Conservation (phyloP, 108 stramenopile genomes). For the Schizochytrium sp. region DNA sequence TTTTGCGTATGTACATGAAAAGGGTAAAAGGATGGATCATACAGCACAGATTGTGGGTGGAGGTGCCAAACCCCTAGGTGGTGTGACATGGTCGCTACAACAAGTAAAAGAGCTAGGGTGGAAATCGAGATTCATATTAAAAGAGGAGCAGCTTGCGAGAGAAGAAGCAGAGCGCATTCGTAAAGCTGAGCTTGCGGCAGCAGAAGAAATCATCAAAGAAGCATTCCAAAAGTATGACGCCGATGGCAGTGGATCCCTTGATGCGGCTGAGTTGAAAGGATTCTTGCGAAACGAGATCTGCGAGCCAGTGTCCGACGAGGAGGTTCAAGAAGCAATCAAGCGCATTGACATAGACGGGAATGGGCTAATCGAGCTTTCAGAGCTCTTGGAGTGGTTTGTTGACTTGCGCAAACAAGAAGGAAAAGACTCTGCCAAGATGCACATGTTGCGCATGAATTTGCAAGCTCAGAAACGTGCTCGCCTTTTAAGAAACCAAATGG, state of each 20-base stretch:
- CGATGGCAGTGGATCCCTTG: conserved; percentile 14
- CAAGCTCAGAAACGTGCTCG: conserved; percentile 44
- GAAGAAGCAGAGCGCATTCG: conserved; percentile 41
- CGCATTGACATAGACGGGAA: conserved; percentile 25
- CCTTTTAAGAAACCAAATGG: conserved; percentile 20
- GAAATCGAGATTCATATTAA: background rate
- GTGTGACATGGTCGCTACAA: background rate
- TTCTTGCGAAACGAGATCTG: conserved; percentile 49
- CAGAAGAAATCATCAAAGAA: conserved; percentile 9
- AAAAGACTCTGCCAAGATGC: background rate
- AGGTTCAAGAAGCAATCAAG: conserved; percentile 48
- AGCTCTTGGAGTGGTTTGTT: conserved; percentile 55
- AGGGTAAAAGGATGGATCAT: background rate
- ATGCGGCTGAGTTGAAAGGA: conserved; percentile 32
- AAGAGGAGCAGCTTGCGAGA: background rate
- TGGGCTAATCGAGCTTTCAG: conserved; percentile 39
- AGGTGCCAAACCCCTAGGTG: background rate
- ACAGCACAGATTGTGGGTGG: background rate
- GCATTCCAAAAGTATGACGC: conserved; percentile 33
- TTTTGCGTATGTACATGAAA: background rate
- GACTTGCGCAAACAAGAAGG: conserved; percentile 49
- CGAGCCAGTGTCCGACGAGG: conserved; percentile 34
- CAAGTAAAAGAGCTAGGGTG: background rate
- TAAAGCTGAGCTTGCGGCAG: conserved; percentile 33
- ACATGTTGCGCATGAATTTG: conserved; percentile 29